These are phyloP conservation scores for Lanmaoa rubissima DNA, from an alignment of 768 basidiomycete genomes.

Conservation along the genomic window DNA sequence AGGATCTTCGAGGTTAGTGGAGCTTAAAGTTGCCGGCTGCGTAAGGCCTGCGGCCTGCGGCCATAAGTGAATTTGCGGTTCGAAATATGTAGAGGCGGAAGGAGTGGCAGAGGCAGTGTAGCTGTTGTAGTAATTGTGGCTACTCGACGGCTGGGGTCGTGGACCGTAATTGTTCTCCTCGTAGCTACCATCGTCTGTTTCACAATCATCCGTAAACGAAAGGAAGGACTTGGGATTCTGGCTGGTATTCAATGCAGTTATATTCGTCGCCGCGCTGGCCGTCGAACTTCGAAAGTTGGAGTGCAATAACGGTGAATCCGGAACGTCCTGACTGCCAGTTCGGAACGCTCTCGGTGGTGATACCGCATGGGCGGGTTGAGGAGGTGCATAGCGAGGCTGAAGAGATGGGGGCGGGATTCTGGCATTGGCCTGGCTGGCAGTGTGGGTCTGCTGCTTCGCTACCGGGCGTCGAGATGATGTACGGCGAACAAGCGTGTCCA, in stretches of 20 bases:
- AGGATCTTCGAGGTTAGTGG: conserved; percentile 7
- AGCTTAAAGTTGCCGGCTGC: conserved; percentile 6
- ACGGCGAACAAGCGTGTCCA: conserved; percentile 54
- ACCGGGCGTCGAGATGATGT: conserved; percentile 45
- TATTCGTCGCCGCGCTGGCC: conserved; percentile 33
- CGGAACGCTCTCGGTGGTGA: conserved; percentile 12
- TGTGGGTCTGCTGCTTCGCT: conserved; percentile 5
- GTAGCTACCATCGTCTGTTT: conserved; percentile 34
- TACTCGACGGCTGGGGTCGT: background rate
- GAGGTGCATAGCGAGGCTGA: conserved; percentile 8
- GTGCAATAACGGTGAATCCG: conserved; percentile 49
- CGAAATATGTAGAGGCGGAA: background rate
- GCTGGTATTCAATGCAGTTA: conserved; percentile 4
- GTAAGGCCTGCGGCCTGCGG: conserved; percentile 4
- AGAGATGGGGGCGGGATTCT: conserved; percentile 4
- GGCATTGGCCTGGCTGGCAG: background rate
- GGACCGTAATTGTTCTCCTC: conserved; percentile 42
- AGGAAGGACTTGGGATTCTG: conserved; percentile 28
- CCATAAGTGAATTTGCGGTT: conserved; percentile 16
- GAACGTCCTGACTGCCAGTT: conserved; percentile 18
- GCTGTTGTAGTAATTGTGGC: conserved; percentile 1
- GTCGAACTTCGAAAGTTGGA: conserved; percentile 45
- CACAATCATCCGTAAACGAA: conserved; percentile 30
- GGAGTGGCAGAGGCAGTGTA: background rate
- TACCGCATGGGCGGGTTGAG: background rate